These are phyloP conservation scores for Spathaspora gorwiae DNA, from an alignment of 805 yeast genomes.

Conservation along the genomic window DNA sequence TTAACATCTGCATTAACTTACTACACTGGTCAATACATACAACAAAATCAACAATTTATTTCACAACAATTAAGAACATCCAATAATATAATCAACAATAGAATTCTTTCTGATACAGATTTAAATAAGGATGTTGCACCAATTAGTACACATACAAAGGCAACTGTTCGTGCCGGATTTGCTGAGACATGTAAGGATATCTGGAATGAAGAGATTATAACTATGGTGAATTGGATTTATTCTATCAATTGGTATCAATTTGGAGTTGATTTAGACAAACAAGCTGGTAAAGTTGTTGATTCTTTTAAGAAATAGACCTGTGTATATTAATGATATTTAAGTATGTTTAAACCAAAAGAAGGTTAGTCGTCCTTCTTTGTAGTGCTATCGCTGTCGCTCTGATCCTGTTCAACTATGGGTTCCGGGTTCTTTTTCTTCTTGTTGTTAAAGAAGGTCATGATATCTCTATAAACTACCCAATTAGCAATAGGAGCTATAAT, in stretches of 20 bases:
- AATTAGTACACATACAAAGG: conserved; percentile 23
- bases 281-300: conserved; percentile 22
- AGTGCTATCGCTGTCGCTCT: neutral
- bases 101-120: conserved; percentile 47
- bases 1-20: conserved; percentile 60
- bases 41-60: conserved; percentile 42
- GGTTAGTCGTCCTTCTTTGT: conserved; percentile 1
- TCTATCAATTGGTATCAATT: conserved; percentile 45
- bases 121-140: conserved; percentile 41
- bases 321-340: neutral
- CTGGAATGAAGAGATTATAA: conserved; percentile 73
- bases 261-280: conserved; percentile 32
- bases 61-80: conserved; percentile 46
- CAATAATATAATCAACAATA: conserved; percentile 46
- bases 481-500: conserved; percentile 52
- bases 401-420: no score
- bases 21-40: conserved; percentile 55
- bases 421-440: conserved; percentile 23
- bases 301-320: conserved; percentile 8
- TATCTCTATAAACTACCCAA: conserved; percentile 47
- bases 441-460: conserved; percentile 40
- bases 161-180: conserved; percentile 33
- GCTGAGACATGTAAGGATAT: conserved; percentile 67
- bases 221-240: conserved; percentile 61
- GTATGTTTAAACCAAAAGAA: neutral